Conservation (phyloP, 129 eudicot genomes). For the Centrapalus pauciflorus region DNA sequence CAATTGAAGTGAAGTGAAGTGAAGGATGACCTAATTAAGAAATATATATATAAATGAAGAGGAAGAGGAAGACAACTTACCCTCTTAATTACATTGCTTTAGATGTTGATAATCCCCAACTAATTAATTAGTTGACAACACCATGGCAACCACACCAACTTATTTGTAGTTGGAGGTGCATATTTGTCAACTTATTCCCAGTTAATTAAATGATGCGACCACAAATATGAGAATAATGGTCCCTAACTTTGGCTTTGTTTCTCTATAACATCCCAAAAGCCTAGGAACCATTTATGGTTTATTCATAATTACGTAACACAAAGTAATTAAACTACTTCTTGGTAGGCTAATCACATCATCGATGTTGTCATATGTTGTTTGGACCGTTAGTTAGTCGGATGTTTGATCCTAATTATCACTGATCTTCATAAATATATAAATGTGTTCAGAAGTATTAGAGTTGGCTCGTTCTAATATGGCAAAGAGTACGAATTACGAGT, state of each 20-base stretch:
- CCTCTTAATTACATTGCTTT: slow-evolving; percentile 29
- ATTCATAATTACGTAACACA: neutral
- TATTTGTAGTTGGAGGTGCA: neutral
- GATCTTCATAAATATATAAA: too few relatives aligned
- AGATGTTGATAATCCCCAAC: slow-evolving; percentile 22
- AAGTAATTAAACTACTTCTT: neutral
- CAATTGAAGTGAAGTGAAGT: slow-evolving; percentile 8
- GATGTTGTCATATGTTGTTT: neutral
- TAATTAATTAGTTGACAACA: slow-evolving; percentile 22
- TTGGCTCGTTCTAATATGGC: too few relatives aligned
- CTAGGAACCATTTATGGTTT: neutral
- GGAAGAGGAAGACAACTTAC: slow-evolving; percentile 29
- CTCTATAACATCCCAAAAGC: neutral
- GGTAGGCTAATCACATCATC: neutral
- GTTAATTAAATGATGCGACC: slow-evolving; percentile 10
- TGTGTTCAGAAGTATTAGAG: too few relatives aligned
- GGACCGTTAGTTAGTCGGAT: neutral
- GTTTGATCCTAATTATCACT: neutral
- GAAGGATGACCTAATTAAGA: slow-evolving; percentile 24
- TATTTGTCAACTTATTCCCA: slow-evolving; percentile 1
- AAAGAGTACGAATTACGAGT: neutral
- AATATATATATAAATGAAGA: neutral
- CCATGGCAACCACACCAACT: slow-evolving; percentile 25
- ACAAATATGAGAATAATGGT: neutral
- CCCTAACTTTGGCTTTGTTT: neutral